Base-by-base conservation (phyloP, 768 basidiomycete genomes). In the Kwoniella heveanensis region DNA sequence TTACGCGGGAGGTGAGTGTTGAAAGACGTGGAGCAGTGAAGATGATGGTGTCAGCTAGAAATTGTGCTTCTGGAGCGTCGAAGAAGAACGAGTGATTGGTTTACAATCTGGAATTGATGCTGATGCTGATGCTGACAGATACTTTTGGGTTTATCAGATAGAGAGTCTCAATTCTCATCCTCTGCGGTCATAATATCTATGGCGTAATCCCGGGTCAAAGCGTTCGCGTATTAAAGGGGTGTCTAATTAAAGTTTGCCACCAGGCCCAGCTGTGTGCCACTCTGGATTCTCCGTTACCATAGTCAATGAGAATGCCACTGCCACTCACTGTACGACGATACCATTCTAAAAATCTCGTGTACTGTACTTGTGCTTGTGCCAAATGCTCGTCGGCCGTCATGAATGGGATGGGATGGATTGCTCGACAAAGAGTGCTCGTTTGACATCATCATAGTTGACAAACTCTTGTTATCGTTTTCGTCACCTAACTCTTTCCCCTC, bases 391-490 rank as follows among this genome's bases (percentile, higher is more conserved):
- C 39, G 39, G 39, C 39, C 39, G 39, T 44, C 10, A 44, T 32
- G 32, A 32, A 32, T 32, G 32, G 32, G 5, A n/a, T n/a, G n/a
- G 32, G 7, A 32, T 32, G 32, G 32, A 32, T 6, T 32, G 32
- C 7, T 32, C 7, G 13, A 32, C 13, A 13, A 13, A 6, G 32
- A 44, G 15, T 19, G 39, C 39, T 44, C 39, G 39, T 44, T 44
- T 44, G 39, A 44, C 39, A 44, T 44, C 39, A 44, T 44, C 39
- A 44, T n/a, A n/a, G n/a, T n/a, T n/a, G n/a, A n/a, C n/a, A n/a
- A 36, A 36, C 6, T 36, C 6, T 36, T 13, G 13, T 10, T 44
- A 44, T 44, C 39, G 19, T 9, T 17, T 17, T 44, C 17, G 39
- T 4, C 10, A 10, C 39, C 32, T 7, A 7, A 7, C 6, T 36